Conservation (phyloP, 495 filamentous ascomycete genomes). For the Oleoguttula mirabilis region DNA sequence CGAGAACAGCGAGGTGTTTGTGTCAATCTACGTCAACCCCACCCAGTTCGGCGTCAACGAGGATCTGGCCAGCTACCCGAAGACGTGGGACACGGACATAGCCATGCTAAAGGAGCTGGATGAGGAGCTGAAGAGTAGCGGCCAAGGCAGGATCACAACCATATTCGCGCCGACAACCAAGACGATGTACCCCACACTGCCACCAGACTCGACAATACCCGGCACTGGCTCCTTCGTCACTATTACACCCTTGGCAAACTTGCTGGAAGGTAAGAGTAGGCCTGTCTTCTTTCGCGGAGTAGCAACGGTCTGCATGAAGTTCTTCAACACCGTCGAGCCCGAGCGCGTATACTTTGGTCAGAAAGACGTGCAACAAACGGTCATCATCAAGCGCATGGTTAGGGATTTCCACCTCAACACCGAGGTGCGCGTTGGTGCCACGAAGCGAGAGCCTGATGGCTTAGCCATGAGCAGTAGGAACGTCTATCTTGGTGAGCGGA, state of each 20-base stretch:
- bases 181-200: conserved; percentile 76
- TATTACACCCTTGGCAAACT: conserved; percentile 66
- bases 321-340: conserved; percentile 84
- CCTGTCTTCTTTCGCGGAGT: conserved; percentile 95
- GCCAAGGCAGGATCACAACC: conserved; percentile 57
- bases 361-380: conserved; percentile 95
- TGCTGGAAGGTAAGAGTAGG: conserved; percentile 73
- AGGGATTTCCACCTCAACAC: conserved; percentile 75
- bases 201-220: conserved; percentile 59
- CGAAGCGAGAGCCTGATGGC: conserved; percentile 67
- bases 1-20: conserved; percentile 74
- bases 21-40: conserved; percentile 89
- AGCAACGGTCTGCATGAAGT: conserved; percentile 91
- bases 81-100: conserved; percentile 74
- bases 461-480: conserved; percentile 92
- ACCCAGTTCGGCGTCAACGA: conserved; percentile 90
- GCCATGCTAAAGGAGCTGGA: conserved; percentile 55
- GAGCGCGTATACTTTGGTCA: conserved; percentile 93
- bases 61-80: conserved; percentile 76
- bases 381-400: conserved; percentile 77
- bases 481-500: conserved; percentile 70
- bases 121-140: conserved; percentile 44
- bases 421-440: conserved; percentile 60
- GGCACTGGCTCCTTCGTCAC: conserved; percentile 77
- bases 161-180: conserved; percentile 74